Conservation (phyloP, 2,329 filamentous ascomycete species). For the Nakataea oryzae region DNA sequence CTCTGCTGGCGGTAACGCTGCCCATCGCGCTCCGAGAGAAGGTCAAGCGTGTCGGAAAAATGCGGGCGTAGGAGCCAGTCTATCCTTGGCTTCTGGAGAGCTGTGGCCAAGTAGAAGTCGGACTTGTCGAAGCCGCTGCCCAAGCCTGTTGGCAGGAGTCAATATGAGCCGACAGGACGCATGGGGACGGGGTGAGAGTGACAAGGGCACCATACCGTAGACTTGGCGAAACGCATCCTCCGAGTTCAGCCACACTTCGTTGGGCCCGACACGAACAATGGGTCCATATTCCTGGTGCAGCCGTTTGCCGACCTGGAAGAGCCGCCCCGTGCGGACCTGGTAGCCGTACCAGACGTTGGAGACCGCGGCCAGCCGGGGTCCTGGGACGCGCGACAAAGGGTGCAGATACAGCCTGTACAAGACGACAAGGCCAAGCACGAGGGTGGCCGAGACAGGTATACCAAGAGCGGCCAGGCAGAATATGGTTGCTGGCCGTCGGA, state of each 20-base stretch:
- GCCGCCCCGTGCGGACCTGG: slow-evolving; percentile 31
- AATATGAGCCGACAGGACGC: background rate
- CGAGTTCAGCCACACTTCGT: slow-evolving; percentile 42
- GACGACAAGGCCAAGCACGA: background rate
- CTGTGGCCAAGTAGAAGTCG: slow-evolving; percentile 40
- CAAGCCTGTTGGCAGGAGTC: slow-evolving; percentile 23
- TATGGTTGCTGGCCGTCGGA: background rate
- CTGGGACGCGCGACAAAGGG: slow-evolving; percentile 32
- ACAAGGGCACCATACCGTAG: slow-evolving; percentile 26
- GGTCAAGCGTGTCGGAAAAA: slow-evolving; percentile 34
- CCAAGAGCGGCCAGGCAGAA: background rate
- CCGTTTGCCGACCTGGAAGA: slow-evolving; percentile 27
- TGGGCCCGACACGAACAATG: slow-evolving; percentile 40
- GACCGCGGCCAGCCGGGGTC: slow-evolving; percentile 33
- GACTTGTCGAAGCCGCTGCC: slow-evolving; percentile 39
- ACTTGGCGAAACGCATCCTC: slow-evolving; percentile 34
- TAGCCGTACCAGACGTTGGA: slow-evolving; percentile 37
- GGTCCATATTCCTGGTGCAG: slow-evolving; percentile 38
- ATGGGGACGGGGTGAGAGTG: no score
- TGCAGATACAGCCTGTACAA: slow-evolving; percentile 31
- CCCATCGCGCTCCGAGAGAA: slow-evolving; percentile 36
- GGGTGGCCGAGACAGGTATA: background rate
- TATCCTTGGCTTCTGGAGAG: slow-evolving; percentile 29
- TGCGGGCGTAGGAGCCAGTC: slow-evolving; percentile 24
- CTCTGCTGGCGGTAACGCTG: slow-evolving; percentile 37